Conservation (phyloP, 768 basidiomycete genomes). For the Russula virescens region DNA sequence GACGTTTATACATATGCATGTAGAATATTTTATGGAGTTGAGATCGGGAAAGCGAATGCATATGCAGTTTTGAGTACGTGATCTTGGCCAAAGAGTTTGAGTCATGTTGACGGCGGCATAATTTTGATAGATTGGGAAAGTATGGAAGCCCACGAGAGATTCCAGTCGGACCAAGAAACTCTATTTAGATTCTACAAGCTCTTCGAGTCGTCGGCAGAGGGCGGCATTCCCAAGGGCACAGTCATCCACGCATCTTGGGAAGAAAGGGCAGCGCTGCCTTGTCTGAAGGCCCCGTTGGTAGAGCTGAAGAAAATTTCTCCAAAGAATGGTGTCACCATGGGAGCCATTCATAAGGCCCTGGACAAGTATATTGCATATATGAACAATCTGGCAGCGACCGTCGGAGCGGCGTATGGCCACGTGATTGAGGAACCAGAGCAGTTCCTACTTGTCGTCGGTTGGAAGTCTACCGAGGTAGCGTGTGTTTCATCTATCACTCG, state of each 20-base stretch:
- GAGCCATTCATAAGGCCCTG: neutral
- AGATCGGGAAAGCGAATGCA: conserved; percentile 8
- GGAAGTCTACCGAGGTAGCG: conserved; percentile 7
- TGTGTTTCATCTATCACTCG: neutral
- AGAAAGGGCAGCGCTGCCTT: neutral
- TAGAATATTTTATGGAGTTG: conserved; percentile 6
- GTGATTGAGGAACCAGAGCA: conserved; percentile 7
- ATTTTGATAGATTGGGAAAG: conserved; percentile 10
- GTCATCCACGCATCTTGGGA: conserved; percentile 7
- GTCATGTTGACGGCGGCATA: neutral
- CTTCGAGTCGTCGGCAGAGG: conserved; percentile 6
- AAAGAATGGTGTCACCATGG: neutral
- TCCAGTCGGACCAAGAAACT: neutral
- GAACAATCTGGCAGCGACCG: neutral
- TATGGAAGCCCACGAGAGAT: conserved; percentile 1
- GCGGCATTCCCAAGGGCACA: conserved; percentile 1
- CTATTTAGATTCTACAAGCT: neutral
- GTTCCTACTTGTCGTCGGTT: neutral
- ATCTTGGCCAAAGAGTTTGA: neutral
- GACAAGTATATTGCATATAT: conserved; percentile 6
- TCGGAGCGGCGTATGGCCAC: conserved; percentile 9
- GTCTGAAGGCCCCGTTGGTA: conserved; percentile 6
- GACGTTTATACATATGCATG: too few relatives aligned
- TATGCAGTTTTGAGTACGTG: conserved; percentile 1
- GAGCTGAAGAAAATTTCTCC: conserved; percentile 2